Conservation (phyloP, 495 filamentous ascomycete genomes). For the Hypoxylon rickii region DNA sequence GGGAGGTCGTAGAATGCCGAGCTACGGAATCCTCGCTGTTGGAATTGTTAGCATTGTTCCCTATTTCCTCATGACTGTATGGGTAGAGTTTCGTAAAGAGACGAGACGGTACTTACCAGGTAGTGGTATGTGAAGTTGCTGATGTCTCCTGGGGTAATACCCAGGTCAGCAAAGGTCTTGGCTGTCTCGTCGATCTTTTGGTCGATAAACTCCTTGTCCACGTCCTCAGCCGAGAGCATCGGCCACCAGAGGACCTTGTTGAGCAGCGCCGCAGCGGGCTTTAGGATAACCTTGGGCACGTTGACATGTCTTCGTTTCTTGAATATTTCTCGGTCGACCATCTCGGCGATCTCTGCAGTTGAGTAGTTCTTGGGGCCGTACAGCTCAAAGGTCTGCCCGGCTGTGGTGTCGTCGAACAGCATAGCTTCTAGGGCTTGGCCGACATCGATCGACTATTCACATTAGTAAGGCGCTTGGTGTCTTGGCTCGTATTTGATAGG, state of each 20-base stretch:
- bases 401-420: slow-evolving; percentile 86
- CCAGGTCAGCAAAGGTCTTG: slow-evolving; percentile 95
- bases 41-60: slow-evolving; percentile 38
- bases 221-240: slow-evolving; percentile 77
- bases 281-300: slow-evolving; percentile 76
- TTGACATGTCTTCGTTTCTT: slow-evolving; percentile 92
- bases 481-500: neutral
- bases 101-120: slow-evolving; percentile 65
- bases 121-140: slow-evolving; percentile 87
- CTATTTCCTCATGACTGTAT: slow-evolving; percentile 1
- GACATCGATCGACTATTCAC: slow-evolving; percentile 76
- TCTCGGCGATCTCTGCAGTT: slow-evolving; percentile 78
- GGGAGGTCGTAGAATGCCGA: slow-evolving; percentile 87
- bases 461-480: neutral
- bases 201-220: slow-evolving; percentile 93
- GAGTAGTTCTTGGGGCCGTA: slow-evolving; percentile 94
- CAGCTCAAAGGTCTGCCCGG: slow-evolving; percentile 89
- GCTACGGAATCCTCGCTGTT: slow-evolving; percentile 81
- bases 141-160: slow-evolving; percentile 83
- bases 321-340: slow-evolving; percentile 90
- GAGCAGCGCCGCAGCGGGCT: slow-evolving; percentile 69
- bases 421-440: slow-evolving; percentile 85
- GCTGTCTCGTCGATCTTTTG: slow-evolving; percentile 88
- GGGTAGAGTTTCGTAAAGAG: too few relatives aligned
- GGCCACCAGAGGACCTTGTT: slow-evolving; percentile 90